These are phyloP conservation scores for Somion occarium DNA, from an alignment of 1,284 basidiomycete genomes.

Conservation along the genomic window DNA sequence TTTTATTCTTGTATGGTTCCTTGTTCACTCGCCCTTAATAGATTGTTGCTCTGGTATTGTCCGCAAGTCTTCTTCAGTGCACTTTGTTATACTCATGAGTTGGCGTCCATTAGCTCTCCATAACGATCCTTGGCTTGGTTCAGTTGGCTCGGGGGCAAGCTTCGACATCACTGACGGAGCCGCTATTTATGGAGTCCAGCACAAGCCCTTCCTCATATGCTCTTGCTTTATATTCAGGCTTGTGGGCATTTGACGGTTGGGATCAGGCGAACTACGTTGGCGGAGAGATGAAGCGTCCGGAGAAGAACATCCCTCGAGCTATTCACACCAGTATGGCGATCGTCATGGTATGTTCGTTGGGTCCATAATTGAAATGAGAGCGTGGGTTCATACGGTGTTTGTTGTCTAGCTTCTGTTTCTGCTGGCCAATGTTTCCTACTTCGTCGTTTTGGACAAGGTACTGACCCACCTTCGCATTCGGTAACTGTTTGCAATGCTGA, in stretches of 20 bases:
- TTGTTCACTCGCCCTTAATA: slow-evolving; percentile 19
- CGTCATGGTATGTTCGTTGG: slow-evolving; percentile 51
- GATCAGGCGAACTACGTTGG: slow-evolving; percentile 89
- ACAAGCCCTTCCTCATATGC: slow-evolving; percentile 83
- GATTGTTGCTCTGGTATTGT: slow-evolving; percentile 57
- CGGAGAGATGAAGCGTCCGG: slow-evolving; percentile 84
- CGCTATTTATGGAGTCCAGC: slow-evolving; percentile 75
- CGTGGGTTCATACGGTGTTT: not conserved
- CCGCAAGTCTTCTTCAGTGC: not conserved
- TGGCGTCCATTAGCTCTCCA: slow-evolving; percentile 44
- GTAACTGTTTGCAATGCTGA: not conserved
- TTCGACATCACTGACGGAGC: slow-evolving; percentile 56
- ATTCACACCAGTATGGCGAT: slow-evolving; percentile 87
- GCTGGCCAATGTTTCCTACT: slow-evolving; percentile 86
- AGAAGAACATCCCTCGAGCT: slow-evolving; percentile 83
- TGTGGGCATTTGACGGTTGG: slow-evolving; percentile 98
- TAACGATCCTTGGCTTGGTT: slow-evolving; percentile 70
- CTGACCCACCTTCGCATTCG: slow-evolving; percentile 13
- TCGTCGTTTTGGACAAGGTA: slow-evolving; percentile 85
- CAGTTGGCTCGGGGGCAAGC: slow-evolving; percentile 67
- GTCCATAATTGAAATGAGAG: not conserved
- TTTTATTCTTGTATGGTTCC: not conserved
- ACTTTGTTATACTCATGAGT: not conserved
- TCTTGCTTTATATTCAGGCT: slow-evolving; percentile 89
- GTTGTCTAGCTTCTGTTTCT: slow-evolving; percentile 62